Base-by-base conservation (phyloP, 2,329 filamentous ascomycete species). In the Trichoderma simmonsii region DNA sequence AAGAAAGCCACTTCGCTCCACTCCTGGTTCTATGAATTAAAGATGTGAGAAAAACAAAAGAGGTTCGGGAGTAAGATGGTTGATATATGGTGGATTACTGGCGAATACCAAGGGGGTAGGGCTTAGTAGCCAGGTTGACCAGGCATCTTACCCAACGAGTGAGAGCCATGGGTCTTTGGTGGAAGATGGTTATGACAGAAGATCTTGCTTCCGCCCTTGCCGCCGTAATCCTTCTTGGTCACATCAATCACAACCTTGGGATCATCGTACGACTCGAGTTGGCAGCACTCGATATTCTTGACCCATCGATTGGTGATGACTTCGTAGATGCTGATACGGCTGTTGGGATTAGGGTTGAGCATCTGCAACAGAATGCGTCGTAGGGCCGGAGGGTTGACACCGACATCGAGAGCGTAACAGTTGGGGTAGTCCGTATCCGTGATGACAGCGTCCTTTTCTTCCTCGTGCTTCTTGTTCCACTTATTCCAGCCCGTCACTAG, bases 251-350 rank as follows among this genome's bases (percentile, higher is more conserved):
- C 80, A 63, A 84, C 84, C n/a, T 84, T 82, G 6, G 87, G 87
- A 73, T 93, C 90, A 36, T 91, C 90, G 78, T 90, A 92, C 73
- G 85, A 87, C 76, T 95, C 92, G 5, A 90, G 82, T 76, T 93
- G 91, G 79, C 93, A 97, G 82, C 93, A 96, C 76, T 95, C 92
- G 54, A 94, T 88, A 67, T 86, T 88, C 82, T 89, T 91, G 77
- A 96, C 83, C 86, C 90, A 94, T n/a, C 90, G 85, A 76, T 92
- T 89, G 73, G 87, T 89, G 69, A 94, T 82, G 1, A 93, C 89
- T 1, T 93, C 88, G 7, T 86, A 82, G 65, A 96, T 92, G 32
- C 86, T 88, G 75, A 92, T 89, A 56, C 94, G 91, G 78, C 89
- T 89, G 8, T 83, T 81, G 0, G 94, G 93, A 75, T 94, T 84